Evolutionary conservation across 768 basidiomycete species (phyloP), one percentile per base, ranked within the genome.

Genomic region (Suillus fuscotomentosus): DNA sequence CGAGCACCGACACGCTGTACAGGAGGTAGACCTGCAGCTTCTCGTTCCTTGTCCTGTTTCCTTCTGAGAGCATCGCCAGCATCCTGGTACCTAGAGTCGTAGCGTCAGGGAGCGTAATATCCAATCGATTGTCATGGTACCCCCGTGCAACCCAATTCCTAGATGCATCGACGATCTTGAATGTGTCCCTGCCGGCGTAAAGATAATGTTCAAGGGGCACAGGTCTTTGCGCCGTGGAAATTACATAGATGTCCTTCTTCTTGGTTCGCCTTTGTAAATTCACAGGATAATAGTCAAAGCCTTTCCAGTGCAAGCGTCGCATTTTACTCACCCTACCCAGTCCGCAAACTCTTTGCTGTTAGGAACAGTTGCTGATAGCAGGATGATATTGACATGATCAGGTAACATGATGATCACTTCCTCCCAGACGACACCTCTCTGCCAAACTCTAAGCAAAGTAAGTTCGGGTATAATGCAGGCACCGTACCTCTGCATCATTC

Each of bases 321-420:
- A 31, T 15, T 34, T 27, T 56, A 73, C 90, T 73, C 74, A 98
- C 97, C 97, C 97, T 65, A 99, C 97, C 97, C 97, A 99, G 69
- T 95, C 95, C 5, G 97, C 97, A 72, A 99, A 99, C 72, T 99
- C 97, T 73, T 91, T 94, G 14, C 96, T 94, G 72, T 99, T 99
- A 9, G 97, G 96, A 0, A 99, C 97, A 2, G 97, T 99, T 10
- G 97, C 97, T 3, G 96, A 98, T 17, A 99, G 81, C 50, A 99
- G 81, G 62, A 99, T 98, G 72, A 99, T 99, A 76, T 92, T 97
- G 74, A 99, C 92, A 77, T 99, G 97, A 68, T 99, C 97, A 0
- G 97, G 97, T 14, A 99, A 82, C 95, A 99, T 98, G 75, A 99
- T 99, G 69, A 99, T 99, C 34, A 99, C 97, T 78, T 99, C 97